Conservation (phyloP, 2,329 filamentous ascomycete species). For the Fusarium sp. region DNA sequence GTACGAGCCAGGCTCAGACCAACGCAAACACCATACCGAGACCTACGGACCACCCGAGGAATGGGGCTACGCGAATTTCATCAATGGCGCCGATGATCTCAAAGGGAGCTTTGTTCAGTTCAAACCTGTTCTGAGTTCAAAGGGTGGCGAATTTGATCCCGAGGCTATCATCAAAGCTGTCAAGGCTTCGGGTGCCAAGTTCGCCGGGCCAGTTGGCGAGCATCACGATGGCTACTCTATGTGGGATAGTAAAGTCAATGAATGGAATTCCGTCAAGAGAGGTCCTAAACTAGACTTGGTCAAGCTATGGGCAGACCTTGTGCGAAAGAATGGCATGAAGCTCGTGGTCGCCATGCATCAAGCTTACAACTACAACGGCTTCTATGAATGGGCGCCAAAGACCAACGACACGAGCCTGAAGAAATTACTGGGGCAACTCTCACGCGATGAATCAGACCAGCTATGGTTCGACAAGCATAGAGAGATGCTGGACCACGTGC, state of each 20-base stretch:
- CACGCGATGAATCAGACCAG: background rate
- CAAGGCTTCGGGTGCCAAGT: slow-evolving; percentile 7
- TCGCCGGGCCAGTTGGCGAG: slow-evolving; percentile 14
- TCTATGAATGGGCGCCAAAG: slow-evolving; percentile 13
- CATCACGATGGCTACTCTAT: slow-evolving; percentile 24
- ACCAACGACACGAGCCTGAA: slow-evolving; percentile 6
- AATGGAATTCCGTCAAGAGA: slow-evolving; percentile 15
- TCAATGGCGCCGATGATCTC: slow-evolving; percentile 1
- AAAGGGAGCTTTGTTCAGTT: slow-evolving; percentile 11
- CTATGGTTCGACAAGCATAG: slow-evolving; percentile 14
- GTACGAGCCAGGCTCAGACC: slow-evolving; percentile 12
- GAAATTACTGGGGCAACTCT: background rate
- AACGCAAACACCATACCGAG: slow-evolving; percentile 2
- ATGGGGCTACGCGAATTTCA: slow-evolving; percentile 16
- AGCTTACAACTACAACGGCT: slow-evolving; percentile 20
- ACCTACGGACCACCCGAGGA: slow-evolving; percentile 6
- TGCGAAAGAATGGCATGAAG: slow-evolving; percentile 13
- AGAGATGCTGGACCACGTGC: slow-evolving; percentile 14
- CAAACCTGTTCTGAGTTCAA: background rate
- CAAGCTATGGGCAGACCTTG: slow-evolving; percentile 3
- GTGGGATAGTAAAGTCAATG: slow-evolving; percentile 19
- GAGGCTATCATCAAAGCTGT: slow-evolving; percentile 10
- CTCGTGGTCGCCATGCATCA: slow-evolving; percentile 21
- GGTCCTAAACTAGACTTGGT: slow-evolving; percentile 11
- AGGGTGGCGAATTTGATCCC: slow-evolving; percentile 2